A percentile compares a stretch with the other conserved stretches of the same genome.
These are phyloP conservation scores for Simplicillium aogashimaense DNA, from an alignment of 2,329 filamentous ascomycete species.

Conservation along the genomic window DNA sequence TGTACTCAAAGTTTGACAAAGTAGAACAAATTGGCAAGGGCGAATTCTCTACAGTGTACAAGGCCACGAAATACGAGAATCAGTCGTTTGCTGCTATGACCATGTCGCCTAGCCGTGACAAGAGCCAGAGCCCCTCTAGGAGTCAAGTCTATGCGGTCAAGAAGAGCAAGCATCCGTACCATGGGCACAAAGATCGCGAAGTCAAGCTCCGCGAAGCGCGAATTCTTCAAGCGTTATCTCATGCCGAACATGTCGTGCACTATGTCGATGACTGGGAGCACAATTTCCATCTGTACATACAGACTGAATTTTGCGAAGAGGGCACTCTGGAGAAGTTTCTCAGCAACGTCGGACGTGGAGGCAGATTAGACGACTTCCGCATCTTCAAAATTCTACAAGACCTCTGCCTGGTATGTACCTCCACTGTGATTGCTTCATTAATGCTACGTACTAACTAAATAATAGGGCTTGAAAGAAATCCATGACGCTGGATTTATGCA, in stretches of 20 bases:
- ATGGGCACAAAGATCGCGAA: conserved; percentile 70
- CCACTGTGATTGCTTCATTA: not conserved
- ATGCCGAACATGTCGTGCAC: conserved; percentile 76
- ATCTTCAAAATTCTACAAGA: conserved; percentile 98
- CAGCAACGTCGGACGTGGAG: conserved; percentile 69
- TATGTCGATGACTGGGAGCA: conserved; percentile 85
- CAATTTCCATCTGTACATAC: conserved; percentile 80
- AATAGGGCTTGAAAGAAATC: conserved; percentile 76
- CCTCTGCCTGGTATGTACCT: conserved; percentile 55
- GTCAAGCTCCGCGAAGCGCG: conserved; percentile 76
- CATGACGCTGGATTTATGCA: conserved; percentile 83
- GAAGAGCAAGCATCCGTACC: conserved; percentile 74
- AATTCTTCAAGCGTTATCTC: conserved; percentile 64
- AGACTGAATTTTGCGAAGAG: conserved; percentile 94
- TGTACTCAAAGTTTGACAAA: conserved; percentile 69
- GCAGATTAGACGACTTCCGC: conserved; percentile 87
- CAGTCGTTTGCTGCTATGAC: conserved; percentile 25
- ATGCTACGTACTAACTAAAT: conserved; percentile 5
- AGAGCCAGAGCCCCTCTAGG: conserved; percentile 42
- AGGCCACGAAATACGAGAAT: conserved; percentile 44
- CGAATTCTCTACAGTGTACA: conserved; percentile 89
- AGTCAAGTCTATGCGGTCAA: conserved; percentile 81
- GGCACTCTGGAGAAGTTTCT: conserved; percentile 84
- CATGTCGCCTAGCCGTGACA: conserved; percentile 32
- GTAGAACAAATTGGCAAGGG: conserved; percentile 76